Base-by-base conservation (phyloP, 2,329 filamentous ascomycete genomes). In the Pseudocercospora vitis region DNA sequence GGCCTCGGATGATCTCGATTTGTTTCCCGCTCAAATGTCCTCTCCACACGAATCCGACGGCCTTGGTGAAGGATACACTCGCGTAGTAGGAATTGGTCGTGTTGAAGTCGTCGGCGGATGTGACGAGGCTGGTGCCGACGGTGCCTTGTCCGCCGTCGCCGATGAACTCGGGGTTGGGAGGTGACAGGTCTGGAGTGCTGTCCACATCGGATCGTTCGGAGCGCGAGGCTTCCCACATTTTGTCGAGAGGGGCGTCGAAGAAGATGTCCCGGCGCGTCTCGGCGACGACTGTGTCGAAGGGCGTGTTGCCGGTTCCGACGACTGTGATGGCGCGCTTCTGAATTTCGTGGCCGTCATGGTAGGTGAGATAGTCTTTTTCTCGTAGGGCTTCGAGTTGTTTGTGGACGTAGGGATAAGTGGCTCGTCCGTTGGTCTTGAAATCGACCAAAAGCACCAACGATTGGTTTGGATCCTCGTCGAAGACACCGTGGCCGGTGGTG, bases 221-320 rank as follows among this genome's bases (percentile, higher is more conserved):
- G 44, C 33, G 53, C 7, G 32, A 23, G n/a, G 53, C 18, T 37
- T 52, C 55, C 52, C 48, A 55, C 52, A 58, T 55, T 31, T 47
- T 50, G 39, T 55, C 52, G 12, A 55, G 33, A 9, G 53, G 53
- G 6, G 52, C 16, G 37, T 55, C 44, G 44, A 55, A 61, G 63
- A 68, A 70, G 50, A 82, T 73, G 66, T 87, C 83, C 24, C 82
- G 62, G 57, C 81, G 77, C 4, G 71, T 60, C 62, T 82, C 81
- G n/a, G 72, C 67, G 3, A 76, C 70, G 7, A 87, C 63, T 7
- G 78, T 64, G 50, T 82, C 76, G 62, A 86, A 84, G 0, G 79
- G 82, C 0, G 82, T 79, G 58, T 81, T 81, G 9, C 87, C 87
- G 1, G 85, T 88, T 1, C 80, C 84, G 1, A 90, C 84, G 1